Percentiles rank a stretch among this genome's conserved stretches.
Evolutionary conservation across 2,329 filamentous ascomycete genomes (phyloP).

Genomic region (Cyclaneusma minus): DNA sequence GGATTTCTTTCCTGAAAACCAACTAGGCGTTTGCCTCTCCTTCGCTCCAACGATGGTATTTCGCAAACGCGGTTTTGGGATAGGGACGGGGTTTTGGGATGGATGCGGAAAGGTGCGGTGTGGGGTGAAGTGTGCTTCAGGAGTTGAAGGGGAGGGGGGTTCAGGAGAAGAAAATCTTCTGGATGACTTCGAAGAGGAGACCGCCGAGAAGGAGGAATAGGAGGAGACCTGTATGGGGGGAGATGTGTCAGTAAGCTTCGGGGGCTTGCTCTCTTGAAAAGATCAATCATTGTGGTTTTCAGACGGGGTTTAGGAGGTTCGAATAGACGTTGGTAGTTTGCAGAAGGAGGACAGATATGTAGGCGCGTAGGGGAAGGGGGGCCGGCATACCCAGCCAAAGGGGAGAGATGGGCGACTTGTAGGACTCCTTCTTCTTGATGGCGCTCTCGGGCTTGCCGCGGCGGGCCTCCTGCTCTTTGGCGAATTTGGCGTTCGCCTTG

Average conservation of each 20-base stretch:
- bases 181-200: conserved; percentile 21
- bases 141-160: not conserved
- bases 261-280: too few relatives aligned
- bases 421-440: conserved; percentile 42
- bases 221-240: conserved; percentile 11
- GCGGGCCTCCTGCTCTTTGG: conserved; percentile 53
- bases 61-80: not conserved
- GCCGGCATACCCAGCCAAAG: conserved; percentile 43
- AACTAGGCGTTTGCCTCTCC: not conserved
- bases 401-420: conserved; percentile 41
- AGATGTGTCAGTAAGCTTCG: too few relatives aligned
- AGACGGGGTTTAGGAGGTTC: conserved; percentile 26
- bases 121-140: not conserved
- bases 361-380: not conserved
- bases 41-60: not conserved
- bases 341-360: conserved; percentile 1
- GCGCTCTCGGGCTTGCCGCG: conserved; percentile 59
- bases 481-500: conserved; percentile 66
- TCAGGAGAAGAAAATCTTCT: conserved; percentile 18
- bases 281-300: not conserved
- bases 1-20: not conserved
- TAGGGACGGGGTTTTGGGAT: too few relatives aligned
- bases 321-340: conserved; percentile 3
- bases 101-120: too few relatives aligned
- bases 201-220: conserved; percentile 19